These are phyloP conservation scores for Solanum infundibuliforme DNA, from an alignment of 257 asterid genomes.

Conservation along the genomic window DNA sequence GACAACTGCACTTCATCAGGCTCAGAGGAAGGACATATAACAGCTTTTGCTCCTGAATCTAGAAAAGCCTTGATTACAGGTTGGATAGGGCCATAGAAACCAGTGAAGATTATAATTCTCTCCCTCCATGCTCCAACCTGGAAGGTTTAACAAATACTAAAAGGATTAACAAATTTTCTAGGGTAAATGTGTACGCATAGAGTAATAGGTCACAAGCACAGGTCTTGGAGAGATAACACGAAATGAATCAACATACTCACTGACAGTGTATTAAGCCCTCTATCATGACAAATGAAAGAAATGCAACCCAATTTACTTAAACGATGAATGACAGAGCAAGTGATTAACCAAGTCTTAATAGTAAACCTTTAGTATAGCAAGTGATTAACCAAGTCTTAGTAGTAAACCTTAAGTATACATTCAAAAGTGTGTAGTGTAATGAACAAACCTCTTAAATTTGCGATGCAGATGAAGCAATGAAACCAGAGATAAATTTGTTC, in stretches of 20 bases:
- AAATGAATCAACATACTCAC: not conserved
- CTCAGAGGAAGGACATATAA: slow-evolving; percentile 79
- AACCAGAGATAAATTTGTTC: not conserved
- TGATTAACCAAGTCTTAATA: not conserved
- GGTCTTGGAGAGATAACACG: not conserved
- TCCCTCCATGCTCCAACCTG: slow-evolving; percentile 98
- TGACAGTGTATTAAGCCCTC: not conserved
- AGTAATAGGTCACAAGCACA: not conserved
- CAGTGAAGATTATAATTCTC: slow-evolving; percentile 80
- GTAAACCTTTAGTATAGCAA: not conserved
- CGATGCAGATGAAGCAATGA: not conserved
- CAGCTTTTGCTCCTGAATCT: slow-evolving; percentile 95
- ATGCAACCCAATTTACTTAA: not conserved
- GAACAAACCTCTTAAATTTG: not conserved
- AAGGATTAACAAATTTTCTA: not conserved
- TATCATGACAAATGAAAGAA: not conserved
- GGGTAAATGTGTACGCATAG: not conserved
- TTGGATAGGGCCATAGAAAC: slow-evolving; percentile 71
- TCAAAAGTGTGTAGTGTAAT: not conserved
- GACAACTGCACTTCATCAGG: slow-evolving; percentile 74
- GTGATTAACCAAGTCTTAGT: not conserved
- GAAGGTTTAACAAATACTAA: slow-evolving; percentile 3
- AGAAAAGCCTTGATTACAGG: slow-evolving; percentile 76
- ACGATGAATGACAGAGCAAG: not conserved
- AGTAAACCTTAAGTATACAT: not conserved